phyloP scores from a whole-genome alignment of 306 rosid species.

The Abrus precatorius region DNA sequence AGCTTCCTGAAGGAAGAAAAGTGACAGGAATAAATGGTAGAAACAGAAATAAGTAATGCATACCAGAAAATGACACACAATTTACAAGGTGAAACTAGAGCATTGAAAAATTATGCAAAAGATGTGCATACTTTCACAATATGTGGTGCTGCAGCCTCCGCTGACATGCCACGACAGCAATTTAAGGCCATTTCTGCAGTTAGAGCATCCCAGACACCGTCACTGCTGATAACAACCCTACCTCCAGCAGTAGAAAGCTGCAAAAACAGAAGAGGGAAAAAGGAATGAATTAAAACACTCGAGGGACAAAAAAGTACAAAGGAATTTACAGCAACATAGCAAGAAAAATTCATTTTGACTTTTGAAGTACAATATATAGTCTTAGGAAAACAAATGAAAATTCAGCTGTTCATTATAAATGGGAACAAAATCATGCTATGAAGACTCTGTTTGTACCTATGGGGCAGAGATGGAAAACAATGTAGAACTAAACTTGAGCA shows the following conservation, averaged over 20 bases:
- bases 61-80: background rate
- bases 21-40: slow-evolving; percentile 34
- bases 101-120: slow-evolving; percentile 37
- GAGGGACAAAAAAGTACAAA: background rate
- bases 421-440: slow-evolving; percentile 20
- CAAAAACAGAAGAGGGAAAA: slow-evolving; percentile 35
- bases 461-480: slow-evolving; percentile 31
- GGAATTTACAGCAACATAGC: background rate
- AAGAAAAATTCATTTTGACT: slow-evolving; percentile 10
- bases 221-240: slow-evolving; percentile 91
- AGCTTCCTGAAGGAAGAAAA: slow-evolving; percentile 73
- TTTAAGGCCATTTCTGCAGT: slow-evolving; percentile 83
- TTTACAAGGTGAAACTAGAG: slow-evolving; percentile 29
- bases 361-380: slow-evolving; percentile 27
- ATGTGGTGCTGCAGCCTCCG: slow-evolving; percentile 88
- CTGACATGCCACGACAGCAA: slow-evolving; percentile 88
- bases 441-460: slow-evolving; percentile 16
- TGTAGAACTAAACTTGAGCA: slow-evolving; percentile 10
- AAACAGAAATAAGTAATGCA: background rate
- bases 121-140: slow-evolving; percentile 76
- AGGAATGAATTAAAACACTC: slow-evolving; percentile 24
- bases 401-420: slow-evolving; percentile 1
- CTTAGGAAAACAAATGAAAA: background rate
- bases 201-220: slow-evolving; percentile 98
- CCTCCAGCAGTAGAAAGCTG: slow-evolving; percentile 97